phyloP scores from a whole-genome alignment of 139 green algal species.

The Pleodorina starrii region DNA sequence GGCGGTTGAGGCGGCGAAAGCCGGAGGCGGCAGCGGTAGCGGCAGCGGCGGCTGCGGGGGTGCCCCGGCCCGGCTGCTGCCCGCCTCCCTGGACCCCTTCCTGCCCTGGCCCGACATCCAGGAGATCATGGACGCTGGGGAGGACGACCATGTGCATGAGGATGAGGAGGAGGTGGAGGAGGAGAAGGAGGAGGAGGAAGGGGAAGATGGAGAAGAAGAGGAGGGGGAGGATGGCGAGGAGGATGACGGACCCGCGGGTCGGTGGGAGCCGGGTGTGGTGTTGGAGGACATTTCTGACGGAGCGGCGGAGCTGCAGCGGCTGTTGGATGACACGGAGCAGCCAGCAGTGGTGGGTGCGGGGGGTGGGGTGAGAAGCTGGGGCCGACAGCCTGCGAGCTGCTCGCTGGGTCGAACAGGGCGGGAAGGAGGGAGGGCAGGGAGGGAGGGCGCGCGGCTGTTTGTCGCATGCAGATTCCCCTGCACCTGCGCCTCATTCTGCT shows the following conservation, averaged over 20 bases:
- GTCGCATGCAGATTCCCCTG: too few relatives aligned
- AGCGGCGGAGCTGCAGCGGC: constrained; percentile 66
- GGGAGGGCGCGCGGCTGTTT: too few relatives aligned
- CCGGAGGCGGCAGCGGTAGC: constrained; percentile 11
- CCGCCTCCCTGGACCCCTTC: constrained; percentile 67
- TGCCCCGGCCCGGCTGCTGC: too few relatives aligned
- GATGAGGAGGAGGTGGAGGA: constrained; percentile 48
- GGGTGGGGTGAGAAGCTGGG: too few relatives aligned
- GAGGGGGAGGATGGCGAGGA: constrained; percentile 51
- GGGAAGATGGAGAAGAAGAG: constrained; percentile 52
- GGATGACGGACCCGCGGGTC: constrained; percentile 4
- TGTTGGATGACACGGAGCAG: constrained; percentile 28
- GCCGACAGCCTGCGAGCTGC: too few relatives aligned
- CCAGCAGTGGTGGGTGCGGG: constrained; percentile 13
- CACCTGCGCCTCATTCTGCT: too few relatives aligned
- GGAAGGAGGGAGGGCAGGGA: too few relatives aligned
- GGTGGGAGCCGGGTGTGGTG: constrained; percentile 59
- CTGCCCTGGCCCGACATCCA: constrained; percentile 70
- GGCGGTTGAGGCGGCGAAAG: constrained; percentile 19
- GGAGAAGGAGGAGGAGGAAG: constrained; percentile 39
- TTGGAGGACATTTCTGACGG: constrained; percentile 59
- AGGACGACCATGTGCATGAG: constrained; percentile 31
- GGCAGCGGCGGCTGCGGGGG: neutral
- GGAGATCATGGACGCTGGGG: constrained; percentile 56
- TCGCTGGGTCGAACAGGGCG: too few relatives aligned